Conservation (phyloP, 163 green algal genomes). For the Volvox carteri region DNA sequence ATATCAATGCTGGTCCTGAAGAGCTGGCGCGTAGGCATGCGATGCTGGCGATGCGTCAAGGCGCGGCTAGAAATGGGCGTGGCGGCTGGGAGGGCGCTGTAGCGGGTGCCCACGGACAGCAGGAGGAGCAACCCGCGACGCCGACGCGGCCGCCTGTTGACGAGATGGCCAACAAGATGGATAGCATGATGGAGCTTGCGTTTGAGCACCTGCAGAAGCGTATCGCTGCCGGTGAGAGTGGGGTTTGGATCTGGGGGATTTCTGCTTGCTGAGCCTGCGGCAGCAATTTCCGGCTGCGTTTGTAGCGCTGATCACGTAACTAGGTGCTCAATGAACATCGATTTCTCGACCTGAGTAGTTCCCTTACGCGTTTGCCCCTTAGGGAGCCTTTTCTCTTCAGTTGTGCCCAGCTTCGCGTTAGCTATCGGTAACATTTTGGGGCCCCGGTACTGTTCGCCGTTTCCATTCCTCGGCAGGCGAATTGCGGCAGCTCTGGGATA, state of each 20-base stretch:
- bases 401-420: too few species aligned
- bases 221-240: conserved; percentile 60
- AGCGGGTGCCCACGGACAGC: not conserved
- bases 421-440: too few species aligned
- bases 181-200: conserved; percentile 90
- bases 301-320: too few species aligned
- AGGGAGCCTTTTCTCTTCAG: too few species aligned
- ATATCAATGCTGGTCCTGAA: conserved; percentile 68
- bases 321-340: too few species aligned
- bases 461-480: conserved; percentile 56
- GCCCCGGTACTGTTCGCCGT: too few species aligned
- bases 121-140: not conserved
- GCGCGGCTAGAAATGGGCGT: conserved; percentile 18
- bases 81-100: conserved; percentile 83
- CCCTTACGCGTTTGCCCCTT: too few species aligned
- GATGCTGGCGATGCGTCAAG: conserved; percentile 33
- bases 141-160: conserved; percentile 67
- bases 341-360: too few species aligned
- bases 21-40: conserved; percentile 48
- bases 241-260: too few species aligned
- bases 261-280: too few species aligned
- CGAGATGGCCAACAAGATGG: conserved; percentile 91
- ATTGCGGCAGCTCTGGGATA: conserved; percentile 70
- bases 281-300: too few species aligned
- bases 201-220: conserved; percentile 83